phyloP scores from a whole-genome alignment of 495 filamentous ascomycete genomes.

The Letharia columbiana region DNA sequence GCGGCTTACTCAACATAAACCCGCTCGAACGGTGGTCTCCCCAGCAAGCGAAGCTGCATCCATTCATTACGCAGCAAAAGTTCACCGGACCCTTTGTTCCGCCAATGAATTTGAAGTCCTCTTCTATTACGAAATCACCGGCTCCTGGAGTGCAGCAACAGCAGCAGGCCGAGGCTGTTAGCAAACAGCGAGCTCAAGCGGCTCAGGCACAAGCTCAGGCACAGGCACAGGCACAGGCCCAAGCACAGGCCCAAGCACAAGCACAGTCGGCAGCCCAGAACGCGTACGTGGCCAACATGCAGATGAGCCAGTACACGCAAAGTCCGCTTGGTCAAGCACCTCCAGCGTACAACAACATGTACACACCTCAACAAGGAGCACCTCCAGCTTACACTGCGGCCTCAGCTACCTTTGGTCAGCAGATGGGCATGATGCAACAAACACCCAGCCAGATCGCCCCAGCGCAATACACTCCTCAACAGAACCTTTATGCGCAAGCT shows the following conservation, averaged over 20 bases:
- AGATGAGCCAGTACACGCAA: conserved; percentile 52
- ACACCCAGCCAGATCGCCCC: conserved; percentile 58
- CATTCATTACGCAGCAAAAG: conserved; percentile 98
- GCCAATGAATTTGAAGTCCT: conserved; percentile 92
- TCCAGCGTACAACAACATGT: conserved; percentile 76
- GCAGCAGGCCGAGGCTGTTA: conserved; percentile 82
- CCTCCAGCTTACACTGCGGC: conserved; percentile 82
- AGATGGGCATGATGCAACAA: conserved; percentile 62
- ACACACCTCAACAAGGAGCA: conserved; percentile 60
- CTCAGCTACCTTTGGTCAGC: conserved; percentile 57
- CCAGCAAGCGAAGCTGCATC: conserved; percentile 93
- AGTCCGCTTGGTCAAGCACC: conserved; percentile 43
- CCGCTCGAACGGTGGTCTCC: conserved; percentile 97
- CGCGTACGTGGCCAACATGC: conserved; percentile 45
- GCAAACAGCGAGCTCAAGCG: conserved; percentile 73
- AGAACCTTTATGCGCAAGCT: conserved; percentile 79
- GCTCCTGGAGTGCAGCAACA: conserved; percentile 97
- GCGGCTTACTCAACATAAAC: conserved; percentile 87
- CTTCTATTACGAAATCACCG: conserved; percentile 71
- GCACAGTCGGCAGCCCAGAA: conserved; percentile 47
- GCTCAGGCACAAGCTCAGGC: conserved; percentile 54
- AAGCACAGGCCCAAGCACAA: conserved; percentile 51
- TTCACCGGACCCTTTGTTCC: conserved; percentile 92
- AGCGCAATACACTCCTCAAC: conserved; percentile 56
- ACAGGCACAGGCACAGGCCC: conserved; percentile 36